Conservation (phyloP, 208 protist genomes). For the Crithidia fasciculata region DNA sequence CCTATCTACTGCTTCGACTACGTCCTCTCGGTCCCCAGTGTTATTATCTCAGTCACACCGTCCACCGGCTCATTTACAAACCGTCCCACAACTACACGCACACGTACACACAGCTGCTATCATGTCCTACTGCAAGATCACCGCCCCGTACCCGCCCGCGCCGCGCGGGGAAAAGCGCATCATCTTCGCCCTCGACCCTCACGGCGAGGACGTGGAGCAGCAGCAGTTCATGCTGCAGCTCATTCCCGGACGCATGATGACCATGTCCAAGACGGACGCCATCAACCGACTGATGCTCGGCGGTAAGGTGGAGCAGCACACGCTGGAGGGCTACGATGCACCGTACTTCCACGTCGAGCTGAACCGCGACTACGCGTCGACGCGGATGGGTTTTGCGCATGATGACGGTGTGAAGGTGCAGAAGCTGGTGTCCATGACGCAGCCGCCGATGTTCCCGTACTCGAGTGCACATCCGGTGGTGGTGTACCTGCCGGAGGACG, state of each 20-base stretch:
- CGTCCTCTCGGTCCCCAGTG: too few relatives aligned
- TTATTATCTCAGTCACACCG: too few relatives aligned
- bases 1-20: too few relatives aligned
- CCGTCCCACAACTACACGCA: slow-evolving; percentile 13
- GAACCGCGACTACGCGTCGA: slow-evolving; percentile 23
- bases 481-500: slow-evolving; percentile 66
- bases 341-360: slow-evolving; percentile 60
- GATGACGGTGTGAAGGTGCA: slow-evolving; percentile 29
- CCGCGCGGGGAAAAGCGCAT: slow-evolving; percentile 46
- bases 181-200: slow-evolving; percentile 62
- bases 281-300: slow-evolving; percentile 30
- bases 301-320: slow-evolving; percentile 34
- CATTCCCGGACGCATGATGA: slow-evolving; percentile 49
- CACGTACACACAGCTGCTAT: neutral
- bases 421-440: slow-evolving; percentile 48
- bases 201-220: slow-evolving; percentile 35
- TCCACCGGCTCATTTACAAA: too few relatives aligned
- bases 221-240: slow-evolving; percentile 59
- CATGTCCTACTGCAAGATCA: slow-evolving; percentile 45
- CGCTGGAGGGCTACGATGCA: slow-evolving; percentile 28
- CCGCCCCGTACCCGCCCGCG: slow-evolving; percentile 41
- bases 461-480: slow-evolving; percentile 61
- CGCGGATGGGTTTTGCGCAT: slow-evolving; percentile 23
- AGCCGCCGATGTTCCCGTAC: slow-evolving; percentile 50
- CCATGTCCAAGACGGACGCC: slow-evolving; percentile 37